Evolutionary conservation across 139 green algal genomes (phyloP).

Genomic region (Spirogloea muscicola): DNA sequence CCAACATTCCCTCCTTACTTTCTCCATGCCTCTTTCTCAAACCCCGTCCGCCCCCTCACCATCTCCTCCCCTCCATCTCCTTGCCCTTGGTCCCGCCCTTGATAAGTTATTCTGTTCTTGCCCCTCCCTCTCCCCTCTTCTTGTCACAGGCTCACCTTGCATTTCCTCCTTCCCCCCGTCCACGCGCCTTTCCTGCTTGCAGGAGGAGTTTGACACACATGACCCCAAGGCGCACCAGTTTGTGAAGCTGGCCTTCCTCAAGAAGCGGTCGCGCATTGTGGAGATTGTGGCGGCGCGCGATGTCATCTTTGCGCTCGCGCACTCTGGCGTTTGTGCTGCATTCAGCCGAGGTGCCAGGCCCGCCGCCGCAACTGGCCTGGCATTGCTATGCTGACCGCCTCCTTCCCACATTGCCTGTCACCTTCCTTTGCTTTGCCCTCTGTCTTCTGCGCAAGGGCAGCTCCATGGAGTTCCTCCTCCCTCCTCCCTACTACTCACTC

Average conservation of each 20-base stretch:
- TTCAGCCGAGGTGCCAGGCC: constrained; percentile 51
- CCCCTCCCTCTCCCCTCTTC: background rate
- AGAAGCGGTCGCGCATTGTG: constrained; percentile 52
- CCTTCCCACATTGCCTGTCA: too few relatives aligned
- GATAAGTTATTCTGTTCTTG: background rate
- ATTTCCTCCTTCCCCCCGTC: background rate
- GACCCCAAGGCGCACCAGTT: constrained; percentile 38
- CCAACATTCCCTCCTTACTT: background rate
- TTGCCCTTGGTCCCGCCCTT: too few relatives aligned
- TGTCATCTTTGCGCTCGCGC: constrained; percentile 54
- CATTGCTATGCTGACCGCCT: too few relatives aligned
- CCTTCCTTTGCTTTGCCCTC: background rate
- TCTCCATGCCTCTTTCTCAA: background rate
- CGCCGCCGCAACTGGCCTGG: too few relatives aligned
- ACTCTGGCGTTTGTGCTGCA: constrained; percentile 52
- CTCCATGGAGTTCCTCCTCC: background rate
- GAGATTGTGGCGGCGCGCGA: constrained; percentile 54
- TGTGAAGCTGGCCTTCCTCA: constrained; percentile 47
- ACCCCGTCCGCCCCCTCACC: too few relatives aligned
- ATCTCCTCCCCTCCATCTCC: too few relatives aligned
- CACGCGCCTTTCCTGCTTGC: constrained; percentile 11
- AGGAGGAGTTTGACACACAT: constrained; percentile 52
- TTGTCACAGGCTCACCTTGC: background rate
- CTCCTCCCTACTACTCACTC: background rate
- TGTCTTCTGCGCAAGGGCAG: background rate